These are phyloP conservation scores for Juncus inflexus DNA, from an alignment of 176 grass and related monocot genomes.

Conservation along the genomic window DNA sequence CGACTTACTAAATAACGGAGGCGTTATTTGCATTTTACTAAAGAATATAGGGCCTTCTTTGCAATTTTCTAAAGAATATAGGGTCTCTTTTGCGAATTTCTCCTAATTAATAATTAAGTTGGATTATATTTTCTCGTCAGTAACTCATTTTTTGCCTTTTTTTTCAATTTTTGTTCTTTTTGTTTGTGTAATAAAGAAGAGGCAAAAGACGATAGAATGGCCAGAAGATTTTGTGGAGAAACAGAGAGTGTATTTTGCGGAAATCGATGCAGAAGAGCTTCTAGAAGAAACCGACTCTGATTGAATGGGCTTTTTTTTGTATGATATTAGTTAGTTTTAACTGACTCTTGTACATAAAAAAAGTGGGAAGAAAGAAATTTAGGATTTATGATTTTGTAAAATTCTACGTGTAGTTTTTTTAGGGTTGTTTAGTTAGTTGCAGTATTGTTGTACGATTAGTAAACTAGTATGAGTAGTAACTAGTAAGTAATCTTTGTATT, in stretches of 20 bases:
- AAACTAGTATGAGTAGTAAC: no score
- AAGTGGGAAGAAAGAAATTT: not conserved
- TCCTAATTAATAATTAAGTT: no score
- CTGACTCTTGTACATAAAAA: constrained; percentile 1
- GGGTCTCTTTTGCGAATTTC: no score
- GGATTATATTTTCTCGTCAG: no score
- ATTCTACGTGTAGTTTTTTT: constrained; percentile 8
- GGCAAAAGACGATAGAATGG: constrained; percentile 9
- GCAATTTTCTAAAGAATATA: no score
- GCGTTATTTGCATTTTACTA: no score
- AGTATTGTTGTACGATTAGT: no score
- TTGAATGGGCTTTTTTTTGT: constrained; percentile 11
- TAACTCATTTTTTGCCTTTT: not conserved
- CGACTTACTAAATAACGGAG: no score
- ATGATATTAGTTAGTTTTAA: constrained; percentile 13
- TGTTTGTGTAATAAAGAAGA: not conserved
- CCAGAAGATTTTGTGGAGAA: constrained; percentile 20
- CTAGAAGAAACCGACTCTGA: constrained; percentile 11
- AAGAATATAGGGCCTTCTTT: no score
- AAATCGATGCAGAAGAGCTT: constrained; percentile 28
- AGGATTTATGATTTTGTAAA: not conserved
- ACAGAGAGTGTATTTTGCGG: constrained; percentile 18
- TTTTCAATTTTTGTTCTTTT: not conserved
- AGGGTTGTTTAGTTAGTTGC: no score
- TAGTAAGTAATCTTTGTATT: no score